A percentile compares a stretch with the other conserved stretches of the same genome.
phyloP scores from a whole-genome alignment of 805 yeast species.

The Isabelozyma heimii region DNA sequence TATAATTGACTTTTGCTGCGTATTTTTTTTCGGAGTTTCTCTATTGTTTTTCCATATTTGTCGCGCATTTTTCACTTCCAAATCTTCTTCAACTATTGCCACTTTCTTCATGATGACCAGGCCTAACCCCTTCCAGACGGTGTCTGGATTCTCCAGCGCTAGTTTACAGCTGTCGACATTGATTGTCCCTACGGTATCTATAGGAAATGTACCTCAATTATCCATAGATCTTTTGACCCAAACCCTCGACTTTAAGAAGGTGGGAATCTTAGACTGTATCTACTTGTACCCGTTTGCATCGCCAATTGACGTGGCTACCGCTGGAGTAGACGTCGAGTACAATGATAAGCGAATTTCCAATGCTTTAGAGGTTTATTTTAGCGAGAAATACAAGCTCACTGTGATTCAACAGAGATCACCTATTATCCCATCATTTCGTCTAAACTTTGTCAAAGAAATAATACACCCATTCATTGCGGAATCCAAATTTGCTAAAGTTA shows the following conservation, averaged over 20 bases:
- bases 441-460: conserved; percentile 50
- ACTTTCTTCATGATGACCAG: background rate
- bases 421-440: conserved; percentile 60
- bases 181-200: conserved; percentile 77
- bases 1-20: too few relatives aligned
- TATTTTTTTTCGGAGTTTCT: too few relatives aligned
- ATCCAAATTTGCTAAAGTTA: conserved; percentile 40
- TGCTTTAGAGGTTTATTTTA: conserved; percentile 63
- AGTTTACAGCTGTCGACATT: conserved; percentile 36
- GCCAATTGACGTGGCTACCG: conserved; percentile 53
- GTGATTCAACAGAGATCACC: conserved; percentile 86
- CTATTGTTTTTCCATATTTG: background rate
- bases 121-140: background rate
- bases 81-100: background rate
- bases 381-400: conserved; percentile 40
- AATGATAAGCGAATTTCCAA: conserved; percentile 44
- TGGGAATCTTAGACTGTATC: conserved; percentile 56
- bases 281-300: conserved; percentile 80
- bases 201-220: conserved; percentile 89
- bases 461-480: conserved; percentile 47
- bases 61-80: background rate
- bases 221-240: conserved; percentile 70
- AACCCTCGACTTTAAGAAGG: conserved; percentile 49
- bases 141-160: background rate
- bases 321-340: background rate